These are phyloP conservation scores for Quillaja saponaria DNA, from an alignment of 306 rosid species.

Conservation along the genomic window DNA sequence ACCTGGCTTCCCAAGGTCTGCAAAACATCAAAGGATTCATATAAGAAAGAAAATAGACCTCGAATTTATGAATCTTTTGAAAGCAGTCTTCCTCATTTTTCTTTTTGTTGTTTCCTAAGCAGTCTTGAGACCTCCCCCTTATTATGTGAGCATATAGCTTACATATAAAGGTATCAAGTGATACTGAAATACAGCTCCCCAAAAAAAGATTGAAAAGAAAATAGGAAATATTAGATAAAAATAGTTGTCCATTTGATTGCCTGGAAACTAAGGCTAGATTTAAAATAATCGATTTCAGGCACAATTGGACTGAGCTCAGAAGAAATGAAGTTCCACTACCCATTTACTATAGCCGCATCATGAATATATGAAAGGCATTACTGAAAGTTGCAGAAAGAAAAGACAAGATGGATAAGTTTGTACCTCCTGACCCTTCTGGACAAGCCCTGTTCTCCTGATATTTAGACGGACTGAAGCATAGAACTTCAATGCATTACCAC, in stretches of 20 bases:
- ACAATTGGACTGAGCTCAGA: conserved; percentile 17
- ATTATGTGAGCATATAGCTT: not conserved
- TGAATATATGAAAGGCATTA: conserved; percentile 13
- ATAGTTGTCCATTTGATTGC: too few relatives aligned
- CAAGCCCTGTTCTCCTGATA: conserved; percentile 59
- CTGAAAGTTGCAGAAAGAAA: conserved; percentile 1
- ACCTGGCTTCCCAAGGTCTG: conserved; percentile 79
- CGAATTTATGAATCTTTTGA: too few relatives aligned
- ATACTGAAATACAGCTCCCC: not conserved
- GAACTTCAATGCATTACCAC: conserved; percentile 90
- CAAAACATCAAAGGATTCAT: conserved; percentile 7
- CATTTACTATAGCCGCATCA: conserved; percentile 11
- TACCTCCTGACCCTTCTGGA: conserved; percentile 96
- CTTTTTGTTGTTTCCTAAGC: not conserved
- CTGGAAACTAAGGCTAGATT: too few relatives aligned
- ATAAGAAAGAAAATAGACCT: too few relatives aligned
- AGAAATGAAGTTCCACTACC: conserved; percentile 1
- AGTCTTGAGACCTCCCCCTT: conserved; percentile 16
- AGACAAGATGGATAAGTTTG: conserved; percentile 15
- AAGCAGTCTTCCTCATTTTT: not conserved
- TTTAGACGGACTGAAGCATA: conserved; percentile 90
- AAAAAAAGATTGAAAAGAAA: too few relatives aligned
- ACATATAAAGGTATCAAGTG: conserved; percentile 5
- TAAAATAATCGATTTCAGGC: too few relatives aligned
- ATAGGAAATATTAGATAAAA: too few relatives aligned